Evolutionary conservation across 345 rosid genomes (phyloP).

Genomic region (Salix koriyanagi): DNA sequence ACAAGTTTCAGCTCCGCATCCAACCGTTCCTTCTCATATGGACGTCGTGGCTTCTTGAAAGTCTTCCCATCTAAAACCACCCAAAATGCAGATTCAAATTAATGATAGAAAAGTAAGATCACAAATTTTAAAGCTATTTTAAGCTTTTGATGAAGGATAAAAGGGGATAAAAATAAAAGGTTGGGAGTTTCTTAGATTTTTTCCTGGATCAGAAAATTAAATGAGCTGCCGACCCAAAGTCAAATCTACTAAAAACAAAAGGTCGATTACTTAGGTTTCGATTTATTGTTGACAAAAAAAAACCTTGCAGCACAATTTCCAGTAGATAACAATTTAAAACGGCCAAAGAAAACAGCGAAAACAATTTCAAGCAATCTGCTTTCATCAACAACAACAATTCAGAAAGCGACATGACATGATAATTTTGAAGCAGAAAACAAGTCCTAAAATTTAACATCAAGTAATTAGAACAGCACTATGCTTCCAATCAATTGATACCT

Average conservation of each 20-base stretch:
- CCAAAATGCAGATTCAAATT: not conserved
- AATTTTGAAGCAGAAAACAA: too few relatives aligned
- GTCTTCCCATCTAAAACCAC: slow-evolving; percentile 16
- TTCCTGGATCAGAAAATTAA: not conserved
- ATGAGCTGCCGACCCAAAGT: not conserved
- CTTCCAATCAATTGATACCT: too few relatives aligned
- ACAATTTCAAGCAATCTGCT: too few relatives aligned
- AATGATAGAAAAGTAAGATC: not conserved
- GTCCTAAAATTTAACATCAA: too few relatives aligned
- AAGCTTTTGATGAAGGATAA: not conserved
- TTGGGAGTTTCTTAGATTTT: not conserved
- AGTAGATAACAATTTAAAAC: too few relatives aligned
- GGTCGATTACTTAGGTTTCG: not conserved
- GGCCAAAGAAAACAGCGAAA: too few relatives aligned
- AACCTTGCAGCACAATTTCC: not conserved
- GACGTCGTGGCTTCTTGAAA: slow-evolving; percentile 19
- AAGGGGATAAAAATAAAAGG: too few relatives aligned
- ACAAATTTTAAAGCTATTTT: not conserved
- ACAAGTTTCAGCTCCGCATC: slow-evolving; percentile 18
- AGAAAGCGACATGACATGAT: too few relatives aligned
- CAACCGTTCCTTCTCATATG: slow-evolving; percentile 15
- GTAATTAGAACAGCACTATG: not conserved
- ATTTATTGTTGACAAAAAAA: too few relatives aligned
- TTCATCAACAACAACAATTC: too few relatives aligned
- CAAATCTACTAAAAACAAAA: too few relatives aligned